A percentile compares a stretch with the other conserved stretches of the same genome.
phyloP scores from a whole-genome alignment of 2,329 filamentous ascomycete genomes.

The Aspergillus pseudonomiae region DNA sequence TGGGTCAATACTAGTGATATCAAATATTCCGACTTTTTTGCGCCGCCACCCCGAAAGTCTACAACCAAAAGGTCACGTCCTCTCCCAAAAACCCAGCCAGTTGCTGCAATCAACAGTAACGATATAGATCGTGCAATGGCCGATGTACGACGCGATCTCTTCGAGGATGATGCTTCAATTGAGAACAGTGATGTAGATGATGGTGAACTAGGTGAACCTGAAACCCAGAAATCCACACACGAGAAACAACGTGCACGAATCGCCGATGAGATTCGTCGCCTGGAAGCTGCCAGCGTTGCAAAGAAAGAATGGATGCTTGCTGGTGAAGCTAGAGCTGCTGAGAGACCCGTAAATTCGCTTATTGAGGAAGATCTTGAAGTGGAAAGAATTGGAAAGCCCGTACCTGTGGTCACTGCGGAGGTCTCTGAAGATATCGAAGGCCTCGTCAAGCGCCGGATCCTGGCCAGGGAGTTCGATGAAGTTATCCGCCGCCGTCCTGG shows the following conservation, averaged over 20 bases:
- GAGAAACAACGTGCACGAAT: conserved; percentile 85
- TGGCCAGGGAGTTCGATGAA: conserved; percentile 90
- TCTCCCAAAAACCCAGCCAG: conserved; percentile 56
- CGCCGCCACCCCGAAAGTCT: conserved; percentile 74
- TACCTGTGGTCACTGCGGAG: conserved; percentile 90
- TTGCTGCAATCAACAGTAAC: conserved; percentile 55
- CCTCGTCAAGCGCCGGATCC: conserved; percentile 89
- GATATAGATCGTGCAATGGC: conserved; percentile 83
- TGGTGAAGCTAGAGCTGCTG: conserved; percentile 81
- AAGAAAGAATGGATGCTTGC: conserved; percentile 89
- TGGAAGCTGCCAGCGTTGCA: conserved; percentile 85
- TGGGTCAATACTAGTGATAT: conserved; percentile 81
- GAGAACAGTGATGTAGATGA: conserved; percentile 68
- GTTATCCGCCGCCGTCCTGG: conserved; percentile 80
- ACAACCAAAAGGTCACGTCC: conserved; percentile 58
- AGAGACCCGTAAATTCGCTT: conserved; percentile 86
- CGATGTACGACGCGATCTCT: conserved; percentile 85
- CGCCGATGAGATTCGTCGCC: conserved; percentile 83
- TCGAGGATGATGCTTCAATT: conserved; percentile 67
- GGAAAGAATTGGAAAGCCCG: conserved; percentile 90
- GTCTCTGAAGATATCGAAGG: conserved; percentile 89
- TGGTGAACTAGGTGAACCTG: conserved; percentile 56
- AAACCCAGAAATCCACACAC: conserved; percentile 66
- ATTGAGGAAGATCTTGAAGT: conserved; percentile 95
- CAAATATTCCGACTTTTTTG: conserved; percentile 92